phyloP scores from a whole-genome alignment of 2,329 filamentous ascomycete genomes.

The Tolypocladium sp. region DNA sequence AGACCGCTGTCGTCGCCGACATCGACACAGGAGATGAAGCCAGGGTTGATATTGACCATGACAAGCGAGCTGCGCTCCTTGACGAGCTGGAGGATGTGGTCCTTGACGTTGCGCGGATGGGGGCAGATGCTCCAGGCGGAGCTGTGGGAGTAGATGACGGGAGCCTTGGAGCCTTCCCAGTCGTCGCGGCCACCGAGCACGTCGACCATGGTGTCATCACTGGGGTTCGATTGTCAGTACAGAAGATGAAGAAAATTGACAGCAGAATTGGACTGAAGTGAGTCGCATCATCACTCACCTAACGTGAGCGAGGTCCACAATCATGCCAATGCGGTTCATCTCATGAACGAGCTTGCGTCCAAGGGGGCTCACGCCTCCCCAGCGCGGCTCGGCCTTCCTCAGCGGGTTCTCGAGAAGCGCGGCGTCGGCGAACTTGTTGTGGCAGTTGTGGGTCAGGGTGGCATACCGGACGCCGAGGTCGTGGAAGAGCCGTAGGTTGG shows the following conservation, averaged over 20 bases:
- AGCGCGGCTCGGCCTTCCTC: slow-evolving; percentile 45
- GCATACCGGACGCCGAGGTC: slow-evolving; percentile 76
- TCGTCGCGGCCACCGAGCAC: slow-evolving; percentile 56
- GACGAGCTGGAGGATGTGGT: slow-evolving; percentile 71
- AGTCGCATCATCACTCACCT: slow-evolving; percentile 20
- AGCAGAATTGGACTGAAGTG: background rate
- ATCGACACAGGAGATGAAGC: slow-evolving; percentile 69
- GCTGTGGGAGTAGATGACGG: slow-evolving; percentile 84
- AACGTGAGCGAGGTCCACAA: slow-evolving; percentile 79
- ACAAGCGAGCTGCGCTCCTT: slow-evolving; percentile 66
- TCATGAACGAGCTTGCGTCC: slow-evolving; percentile 66
- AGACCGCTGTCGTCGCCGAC: slow-evolving; percentile 51
- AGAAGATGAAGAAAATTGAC: background rate
- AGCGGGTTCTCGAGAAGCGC: slow-evolving; percentile 53
- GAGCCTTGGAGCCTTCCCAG: slow-evolving; percentile 68
- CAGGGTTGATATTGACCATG: slow-evolving; percentile 84
- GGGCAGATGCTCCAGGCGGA: slow-evolving; percentile 73
- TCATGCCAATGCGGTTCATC: slow-evolving; percentile 92
- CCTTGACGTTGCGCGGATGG: slow-evolving; percentile 84
- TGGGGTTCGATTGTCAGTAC: slow-evolving; percentile 13
- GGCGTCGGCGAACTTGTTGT: slow-evolving; percentile 82
- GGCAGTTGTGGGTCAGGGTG: slow-evolving; percentile 88
- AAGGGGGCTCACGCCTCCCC: slow-evolving; percentile 62
- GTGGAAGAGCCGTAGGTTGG: slow-evolving; percentile 68
- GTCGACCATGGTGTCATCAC: slow-evolving; percentile 76